phyloP scores from a whole-genome alignment of 2,329 filamentous ascomycete genomes.

The Moelleriella libera region DNA sequence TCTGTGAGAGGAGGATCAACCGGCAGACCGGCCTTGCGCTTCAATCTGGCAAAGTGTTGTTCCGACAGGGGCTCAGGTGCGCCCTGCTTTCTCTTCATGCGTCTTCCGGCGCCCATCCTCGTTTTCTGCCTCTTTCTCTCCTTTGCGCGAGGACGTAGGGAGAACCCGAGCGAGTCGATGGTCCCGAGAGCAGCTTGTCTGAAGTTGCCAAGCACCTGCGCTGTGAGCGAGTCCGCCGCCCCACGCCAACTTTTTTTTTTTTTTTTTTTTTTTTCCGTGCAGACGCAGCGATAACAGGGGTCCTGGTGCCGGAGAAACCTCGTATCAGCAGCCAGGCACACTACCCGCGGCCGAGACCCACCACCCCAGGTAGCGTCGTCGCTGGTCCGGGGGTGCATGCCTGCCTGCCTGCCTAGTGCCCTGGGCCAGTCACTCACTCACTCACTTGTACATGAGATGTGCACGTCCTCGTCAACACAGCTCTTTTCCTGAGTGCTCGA shows the following conservation, averaged over 20 bases:
- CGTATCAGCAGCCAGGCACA: constrained; percentile 11
- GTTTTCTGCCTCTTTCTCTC: constrained; percentile 7
- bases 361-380: too few relatives aligned
- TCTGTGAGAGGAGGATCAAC: constrained; percentile 40
- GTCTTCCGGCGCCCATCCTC: constrained; percentile 76
- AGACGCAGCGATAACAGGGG: constrained; percentile 9
- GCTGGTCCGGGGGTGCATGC: too few relatives aligned
- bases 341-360: too few relatives aligned
- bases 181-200: background rate
- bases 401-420: too few relatives aligned
- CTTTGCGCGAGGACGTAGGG: constrained; percentile 3
- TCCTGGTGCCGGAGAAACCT: constrained; percentile 17
- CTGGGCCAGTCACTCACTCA: background rate
- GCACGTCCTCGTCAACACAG: background rate
- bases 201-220: background rate
- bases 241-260: constrained; percentile 26
- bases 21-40: constrained; percentile 68
- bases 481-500: background rate
- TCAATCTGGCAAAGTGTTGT: constrained; percentile 60
- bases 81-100: constrained; percentile 85
- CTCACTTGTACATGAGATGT: background rate
- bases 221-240: constrained; percentile 11
- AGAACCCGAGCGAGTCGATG: background rate
- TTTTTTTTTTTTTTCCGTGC: background rate
- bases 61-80: constrained; percentile 73